Percentiles rank a stretch among this genome's conserved stretches.
Conservation (phyloP, 306 rosid genomes). For the Leucaena leucocephala region DNA sequence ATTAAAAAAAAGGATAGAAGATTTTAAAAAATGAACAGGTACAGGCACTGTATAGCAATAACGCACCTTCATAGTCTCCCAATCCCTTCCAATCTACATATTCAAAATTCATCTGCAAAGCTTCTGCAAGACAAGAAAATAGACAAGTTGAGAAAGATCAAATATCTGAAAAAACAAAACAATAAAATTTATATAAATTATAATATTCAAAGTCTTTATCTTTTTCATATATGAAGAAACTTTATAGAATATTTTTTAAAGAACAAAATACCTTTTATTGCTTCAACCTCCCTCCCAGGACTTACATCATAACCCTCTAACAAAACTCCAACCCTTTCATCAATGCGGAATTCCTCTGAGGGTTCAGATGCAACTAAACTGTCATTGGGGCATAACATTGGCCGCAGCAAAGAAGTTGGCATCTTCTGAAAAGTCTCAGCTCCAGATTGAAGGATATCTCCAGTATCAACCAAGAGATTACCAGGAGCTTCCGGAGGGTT, state of each 20-base stretch:
- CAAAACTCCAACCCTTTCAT: constrained; percentile 77
- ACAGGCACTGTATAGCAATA: constrained; percentile 19
- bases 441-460: constrained; percentile 58
- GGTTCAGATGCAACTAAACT: constrained; percentile 49
- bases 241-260: constrained; percentile 23
- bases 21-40: not conserved
- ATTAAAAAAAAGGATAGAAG: not conserved
- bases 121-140: constrained; percentile 64
- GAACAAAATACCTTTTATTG: constrained; percentile 63
- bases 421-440: constrained; percentile 44
- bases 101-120: constrained; percentile 76
- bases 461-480: constrained; percentile 71
- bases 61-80: constrained; percentile 66
- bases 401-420: constrained; percentile 32
- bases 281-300: constrained; percentile 92
- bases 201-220: constrained; percentile 7
- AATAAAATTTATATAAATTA: not conserved
- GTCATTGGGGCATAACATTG: constrained; percentile 39
- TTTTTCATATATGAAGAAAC: constrained; percentile 23
- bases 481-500: constrained; percentile 99
- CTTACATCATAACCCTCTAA: constrained; percentile 70
- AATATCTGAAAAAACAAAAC: constrained; percentile 2
- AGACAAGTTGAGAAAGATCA: constrained; percentile 31
- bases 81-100: constrained; percentile 51
- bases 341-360: constrained; percentile 67